Conservation (phyloP, 257 asterid genomes). For the Nicotiana noctiflora region DNA sequence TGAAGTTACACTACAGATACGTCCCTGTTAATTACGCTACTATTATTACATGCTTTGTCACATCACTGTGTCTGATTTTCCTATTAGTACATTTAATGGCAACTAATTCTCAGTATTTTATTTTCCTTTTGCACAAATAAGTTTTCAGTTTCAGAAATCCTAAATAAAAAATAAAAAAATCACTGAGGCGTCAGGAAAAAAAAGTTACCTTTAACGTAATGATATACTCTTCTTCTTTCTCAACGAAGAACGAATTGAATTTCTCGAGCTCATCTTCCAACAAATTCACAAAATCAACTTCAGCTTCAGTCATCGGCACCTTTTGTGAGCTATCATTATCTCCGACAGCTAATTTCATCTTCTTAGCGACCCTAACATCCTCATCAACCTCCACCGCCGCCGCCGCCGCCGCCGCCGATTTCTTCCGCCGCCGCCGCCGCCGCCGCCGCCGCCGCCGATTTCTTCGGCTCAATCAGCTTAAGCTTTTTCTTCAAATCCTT, state of each 20-base stretch:
- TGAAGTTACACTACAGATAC: too few relatives aligned
- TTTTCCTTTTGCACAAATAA: background rate
- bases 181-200: background rate
- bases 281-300: slow-evolving; percentile 58
- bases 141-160: too few relatives aligned
- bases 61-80: background rate
- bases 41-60: background rate
- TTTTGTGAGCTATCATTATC: slow-evolving; percentile 9
- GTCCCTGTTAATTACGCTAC: background rate
- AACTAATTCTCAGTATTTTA: background rate
- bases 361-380: slow-evolving; percentile 37
- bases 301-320: slow-evolving; percentile 58
- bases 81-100: background rate
- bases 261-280: slow-evolving; percentile 93
- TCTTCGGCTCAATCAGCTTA: slow-evolving; percentile 58
- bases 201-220: slow-evolving; percentile 62
- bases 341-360: slow-evolving; percentile 32
- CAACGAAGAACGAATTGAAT: slow-evolving; percentile 75
- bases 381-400: background rate
- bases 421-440: slow-evolving; percentile 41
- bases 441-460: background rate
- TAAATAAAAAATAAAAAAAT: background rate
- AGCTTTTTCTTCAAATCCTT: slow-evolving; percentile 85
- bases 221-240: slow-evolving; percentile 84
- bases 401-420: background rate